These are phyloP conservation scores for Ophiostoma montium DNA, from an alignment of 2,329 filamentous ascomycete genomes.

Conservation along the genomic window DNA sequence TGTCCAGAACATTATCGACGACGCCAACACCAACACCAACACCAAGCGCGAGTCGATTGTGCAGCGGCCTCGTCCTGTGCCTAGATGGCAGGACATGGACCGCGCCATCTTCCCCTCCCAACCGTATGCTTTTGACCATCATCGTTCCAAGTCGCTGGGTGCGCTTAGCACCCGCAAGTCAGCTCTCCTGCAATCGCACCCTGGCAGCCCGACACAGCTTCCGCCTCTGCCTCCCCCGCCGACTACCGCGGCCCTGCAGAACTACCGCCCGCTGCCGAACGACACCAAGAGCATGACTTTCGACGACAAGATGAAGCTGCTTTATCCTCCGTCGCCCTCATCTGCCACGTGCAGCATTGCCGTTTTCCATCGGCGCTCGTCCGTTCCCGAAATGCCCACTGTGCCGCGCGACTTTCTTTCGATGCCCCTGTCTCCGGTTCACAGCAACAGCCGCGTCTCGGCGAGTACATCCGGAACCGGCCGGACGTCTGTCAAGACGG, in stretches of 20 bases:
- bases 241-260: slow-evolving; percentile 22
- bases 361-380: slow-evolving; percentile 23
- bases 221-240: slow-evolving; percentile 42
- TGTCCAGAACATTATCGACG: slow-evolving; percentile 35
- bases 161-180: slow-evolving; percentile 32
- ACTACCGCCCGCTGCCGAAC: slow-evolving; percentile 30
- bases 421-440: slow-evolving; percentile 14
- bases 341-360: slow-evolving; percentile 3
- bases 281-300: slow-evolving; percentile 44
- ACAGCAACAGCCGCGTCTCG: slow-evolving; percentile 15
- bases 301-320: slow-evolving; percentile 39
- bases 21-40: slow-evolving; percentile 20
- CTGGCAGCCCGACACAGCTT: slow-evolving; percentile 34
- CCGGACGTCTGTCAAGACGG: slow-evolving; percentile 24
- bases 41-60: slow-evolving; percentile 27
- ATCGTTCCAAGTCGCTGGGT: slow-evolving; percentile 34
- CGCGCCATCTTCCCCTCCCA: slow-evolving; percentile 34
- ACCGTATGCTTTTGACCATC: slow-evolving; percentile 27
- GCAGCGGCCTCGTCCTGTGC: slow-evolving; percentile 41
- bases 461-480: slow-evolving; percentile 24
- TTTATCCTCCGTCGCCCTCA: slow-evolving; percentile 29
- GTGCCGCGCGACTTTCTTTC: slow-evolving; percentile 20
- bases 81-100: slow-evolving; percentile 32
- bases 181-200: slow-evolving; percentile 25
- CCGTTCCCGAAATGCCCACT: slow-evolving; percentile 29